These are phyloP conservation scores for Capsella bursapastoris DNA, from an alignment of 345 rosid species.

Conservation along the genomic window DNA sequence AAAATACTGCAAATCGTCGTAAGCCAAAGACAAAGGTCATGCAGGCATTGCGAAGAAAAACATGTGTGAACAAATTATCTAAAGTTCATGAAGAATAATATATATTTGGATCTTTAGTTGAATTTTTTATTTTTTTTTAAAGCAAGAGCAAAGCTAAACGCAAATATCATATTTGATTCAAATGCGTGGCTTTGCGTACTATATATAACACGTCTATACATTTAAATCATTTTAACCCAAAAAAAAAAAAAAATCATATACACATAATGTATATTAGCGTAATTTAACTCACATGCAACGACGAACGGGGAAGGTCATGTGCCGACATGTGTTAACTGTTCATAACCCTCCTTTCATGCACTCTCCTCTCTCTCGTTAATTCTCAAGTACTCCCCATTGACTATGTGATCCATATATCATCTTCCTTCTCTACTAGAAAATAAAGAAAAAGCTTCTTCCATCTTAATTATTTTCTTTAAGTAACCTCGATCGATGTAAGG, in stretches of 20 bases:
- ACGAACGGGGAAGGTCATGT: conserved; percentile 35
- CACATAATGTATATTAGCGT: background rate
- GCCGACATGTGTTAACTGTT: conserved; percentile 44
- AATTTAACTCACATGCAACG: conserved; percentile 41
- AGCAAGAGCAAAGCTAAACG: background rate
- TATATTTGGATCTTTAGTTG: too few species aligned
- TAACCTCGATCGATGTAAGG: conserved; percentile 32
- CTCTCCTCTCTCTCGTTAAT: conserved; percentile 26
- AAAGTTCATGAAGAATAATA: too few species aligned
- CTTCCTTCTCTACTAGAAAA: conserved; percentile 20
- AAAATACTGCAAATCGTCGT: background rate
- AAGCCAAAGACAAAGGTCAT: conserved; percentile 5
- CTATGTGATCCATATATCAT: conserved; percentile 18
- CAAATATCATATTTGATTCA: background rate
- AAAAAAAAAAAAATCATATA: background rate
- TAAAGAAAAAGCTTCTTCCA: background rate
- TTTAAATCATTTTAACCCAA: too few species aligned
- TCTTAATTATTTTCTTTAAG: background rate
- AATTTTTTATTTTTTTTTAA: too few species aligned
- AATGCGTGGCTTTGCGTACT: too few species aligned
- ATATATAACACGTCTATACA: too few species aligned
- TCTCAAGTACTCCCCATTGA: conserved; percentile 31
- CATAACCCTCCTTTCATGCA: conserved; percentile 39
- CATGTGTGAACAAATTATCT: too few species aligned
- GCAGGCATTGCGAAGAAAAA: background rate